phyloP scores from a whole-genome alignment of 495 filamentous ascomycete species.

The Thermothielavioides terrestris region DNA sequence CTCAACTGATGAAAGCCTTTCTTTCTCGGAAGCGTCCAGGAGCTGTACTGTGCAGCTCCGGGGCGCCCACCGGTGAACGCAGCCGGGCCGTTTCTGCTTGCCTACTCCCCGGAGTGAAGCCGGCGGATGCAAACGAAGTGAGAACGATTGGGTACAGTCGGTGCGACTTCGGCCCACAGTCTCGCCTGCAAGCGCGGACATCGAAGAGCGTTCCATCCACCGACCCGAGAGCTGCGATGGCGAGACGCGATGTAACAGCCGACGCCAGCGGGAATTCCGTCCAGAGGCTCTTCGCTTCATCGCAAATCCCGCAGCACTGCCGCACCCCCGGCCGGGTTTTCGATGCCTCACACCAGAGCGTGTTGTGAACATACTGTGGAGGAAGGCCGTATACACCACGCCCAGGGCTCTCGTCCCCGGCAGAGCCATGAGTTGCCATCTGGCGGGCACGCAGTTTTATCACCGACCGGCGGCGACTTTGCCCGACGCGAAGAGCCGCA shows the following conservation, averaged over 20 bases:
- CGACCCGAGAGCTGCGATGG: constrained; percentile 24
- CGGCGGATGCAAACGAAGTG: neutral
- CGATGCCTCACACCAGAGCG: no score
- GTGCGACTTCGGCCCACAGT: neutral
- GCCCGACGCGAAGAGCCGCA: no score
- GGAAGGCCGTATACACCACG: no score
- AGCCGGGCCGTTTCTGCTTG: neutral
- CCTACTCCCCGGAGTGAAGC: constrained; percentile 5
- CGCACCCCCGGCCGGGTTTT: neutral
- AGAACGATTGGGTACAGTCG: neutral
- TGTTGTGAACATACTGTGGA: no score
- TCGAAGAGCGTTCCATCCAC: constrained; percentile 22
- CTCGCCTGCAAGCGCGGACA: neutral
- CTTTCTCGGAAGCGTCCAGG: no score
- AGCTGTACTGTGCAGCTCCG: no score
- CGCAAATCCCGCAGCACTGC: constrained; percentile 8
- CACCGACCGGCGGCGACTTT: no score
- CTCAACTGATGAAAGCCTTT: no score
- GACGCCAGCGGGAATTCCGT: constrained; percentile 9
- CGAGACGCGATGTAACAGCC: constrained; percentile 26
- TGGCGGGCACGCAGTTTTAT: no score
- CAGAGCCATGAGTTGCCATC: no score
- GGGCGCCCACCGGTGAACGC: neutral
- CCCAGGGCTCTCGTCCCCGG: no score
- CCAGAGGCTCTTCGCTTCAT: constrained; percentile 3